Percentiles rank a stretch among this genome's conserved stretches.
phyloP scores from a whole-genome alignment of 2,329 filamentous ascomycete genomes.

The Colletotrichum kahawae region DNA sequence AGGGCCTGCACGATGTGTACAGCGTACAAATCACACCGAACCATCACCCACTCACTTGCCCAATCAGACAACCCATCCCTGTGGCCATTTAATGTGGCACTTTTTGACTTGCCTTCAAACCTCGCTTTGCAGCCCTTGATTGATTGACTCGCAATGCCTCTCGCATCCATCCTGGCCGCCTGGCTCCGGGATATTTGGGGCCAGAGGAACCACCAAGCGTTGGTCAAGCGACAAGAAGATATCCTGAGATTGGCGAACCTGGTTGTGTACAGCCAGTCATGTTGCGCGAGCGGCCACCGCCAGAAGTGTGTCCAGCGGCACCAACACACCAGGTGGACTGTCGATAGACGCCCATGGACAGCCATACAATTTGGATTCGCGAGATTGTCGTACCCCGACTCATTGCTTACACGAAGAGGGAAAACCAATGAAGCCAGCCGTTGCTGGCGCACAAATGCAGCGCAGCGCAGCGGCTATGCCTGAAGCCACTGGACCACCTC shows the following conservation, averaged over 20 bases:
- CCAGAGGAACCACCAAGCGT: neutral
- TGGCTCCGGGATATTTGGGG: neutral
- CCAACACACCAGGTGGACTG: neutral
- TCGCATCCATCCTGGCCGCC: neutral
- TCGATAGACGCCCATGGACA: neutral
- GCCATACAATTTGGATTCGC: neutral
- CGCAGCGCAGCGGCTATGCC: neutral
- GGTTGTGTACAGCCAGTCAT: neutral
- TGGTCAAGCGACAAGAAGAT: neutral
- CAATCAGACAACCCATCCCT: conserved; percentile 13
- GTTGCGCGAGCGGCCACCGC: neutral
- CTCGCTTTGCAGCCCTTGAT: neutral
- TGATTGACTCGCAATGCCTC: conserved; percentile 12
- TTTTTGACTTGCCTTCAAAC: conserved; percentile 7
- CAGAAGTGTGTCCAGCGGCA: neutral
- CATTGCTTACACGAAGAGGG: conserved; percentile 1
- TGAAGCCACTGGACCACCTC: neutral
- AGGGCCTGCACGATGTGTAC: neutral
- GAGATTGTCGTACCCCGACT: conserved; percentile 3
- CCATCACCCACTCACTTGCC: neutral
- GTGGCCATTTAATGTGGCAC: conserved; percentile 7
- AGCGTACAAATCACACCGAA: conserved; percentile 12
- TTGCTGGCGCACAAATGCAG: neutral
- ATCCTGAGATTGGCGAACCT: conserved; percentile 5
- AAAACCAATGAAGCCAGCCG: neutral